A percentile compares a stretch with the other conserved stretches of the same genome.
Evolutionary conservation across 139 green algal species (phyloP).

Genomic region (Chloropicon primus): DNA sequence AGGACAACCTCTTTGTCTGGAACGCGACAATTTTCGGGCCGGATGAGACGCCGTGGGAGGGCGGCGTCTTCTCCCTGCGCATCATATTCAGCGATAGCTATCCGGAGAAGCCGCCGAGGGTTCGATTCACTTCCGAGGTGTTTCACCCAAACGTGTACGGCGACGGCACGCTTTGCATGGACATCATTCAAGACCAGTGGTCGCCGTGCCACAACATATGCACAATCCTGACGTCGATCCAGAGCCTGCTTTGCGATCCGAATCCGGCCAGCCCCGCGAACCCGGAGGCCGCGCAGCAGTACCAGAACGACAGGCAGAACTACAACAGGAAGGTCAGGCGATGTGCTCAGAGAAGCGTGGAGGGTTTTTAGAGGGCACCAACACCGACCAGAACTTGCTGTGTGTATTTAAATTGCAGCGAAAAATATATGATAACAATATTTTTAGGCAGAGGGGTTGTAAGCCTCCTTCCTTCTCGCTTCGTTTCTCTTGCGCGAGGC

Average conservation of each 20-base stretch:
- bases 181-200: conserved; percentile 88
- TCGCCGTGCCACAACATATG: conserved; percentile 74
- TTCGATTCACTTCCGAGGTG: conserved; percentile 59
- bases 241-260: conserved; percentile 73
- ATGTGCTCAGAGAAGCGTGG: conserved; percentile 19
- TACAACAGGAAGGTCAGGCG: conserved; percentile 62
- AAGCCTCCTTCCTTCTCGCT: too few relatives aligned
- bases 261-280: conserved; percentile 82
- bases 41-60: conserved; percentile 51
- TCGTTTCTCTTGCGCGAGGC: too few relatives aligned
- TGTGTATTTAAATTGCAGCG: too few relatives aligned
- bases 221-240: conserved; percentile 74
- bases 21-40: conserved; percentile 54
- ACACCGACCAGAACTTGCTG: too few relatives aligned
- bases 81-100: conserved; percentile 74
- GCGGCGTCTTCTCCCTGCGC: conserved; percentile 72
- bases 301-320: conserved; percentile 36
- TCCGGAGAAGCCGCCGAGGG: conserved; percentile 72
- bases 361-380: neutral
- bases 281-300: conserved; percentile 69
- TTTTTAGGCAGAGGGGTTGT: too few relatives aligned
- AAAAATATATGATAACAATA: too few relatives aligned
- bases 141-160: conserved; percentile 74
- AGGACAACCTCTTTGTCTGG: conserved; percentile 71
- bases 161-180: conserved; percentile 84